Base-by-base conservation (phyloP, 805 yeast species). In the Starmerella bombi region DNA sequence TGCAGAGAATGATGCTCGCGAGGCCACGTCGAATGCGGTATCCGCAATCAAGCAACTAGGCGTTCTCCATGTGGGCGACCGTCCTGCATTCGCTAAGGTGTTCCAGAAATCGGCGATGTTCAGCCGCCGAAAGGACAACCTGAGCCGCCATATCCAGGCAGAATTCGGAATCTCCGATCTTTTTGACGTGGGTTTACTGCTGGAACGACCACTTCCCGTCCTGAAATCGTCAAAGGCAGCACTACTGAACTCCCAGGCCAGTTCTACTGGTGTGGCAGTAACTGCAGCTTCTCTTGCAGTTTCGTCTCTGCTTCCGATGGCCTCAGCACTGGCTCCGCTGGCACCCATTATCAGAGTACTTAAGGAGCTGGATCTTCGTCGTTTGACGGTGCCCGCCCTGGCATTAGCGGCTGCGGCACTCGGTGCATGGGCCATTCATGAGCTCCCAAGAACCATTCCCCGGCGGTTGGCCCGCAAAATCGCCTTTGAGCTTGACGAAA, bases 371-470 rank as follows among this genome's bases (percentile, higher is more conserved):
- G 69, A 75, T 1, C 62, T 73, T 9, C 32, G 49, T 20, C 66
- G 62, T 42, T 56, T 78, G n/a, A 67, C 71, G 0, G 57, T 71
- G 0, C 86, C 93, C 0, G 35, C 74, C 0, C 43, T 69, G 1
- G 49, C 75, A 2, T 66, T 74, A 7, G 69, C 70, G 1, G 62
- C 72, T 4, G 69, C 74, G 1, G 64, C 74, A 12, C 67, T 79
- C 0, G 61, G 71, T 0, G 72, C 74, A 31, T 84, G 81, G 52
- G 57, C 85, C 42, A 63, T 84, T 16, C 66, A 69, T 44, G 97
- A 91, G 58, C 74, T 93, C 12, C 96, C 96, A 2, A 73, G 79
- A 51, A 94, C 96, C 0, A 74, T 83, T 51, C 93, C 94, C 16
- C 67, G 84, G 49, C 85, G 85, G 43, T 70, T 84, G 43, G 84